Evolutionary conservation across 2,329 filamentous ascomycete species (phyloP), one percentile per base, ranked within the genome.

Genomic region (Davidsoniella australis): DNA sequence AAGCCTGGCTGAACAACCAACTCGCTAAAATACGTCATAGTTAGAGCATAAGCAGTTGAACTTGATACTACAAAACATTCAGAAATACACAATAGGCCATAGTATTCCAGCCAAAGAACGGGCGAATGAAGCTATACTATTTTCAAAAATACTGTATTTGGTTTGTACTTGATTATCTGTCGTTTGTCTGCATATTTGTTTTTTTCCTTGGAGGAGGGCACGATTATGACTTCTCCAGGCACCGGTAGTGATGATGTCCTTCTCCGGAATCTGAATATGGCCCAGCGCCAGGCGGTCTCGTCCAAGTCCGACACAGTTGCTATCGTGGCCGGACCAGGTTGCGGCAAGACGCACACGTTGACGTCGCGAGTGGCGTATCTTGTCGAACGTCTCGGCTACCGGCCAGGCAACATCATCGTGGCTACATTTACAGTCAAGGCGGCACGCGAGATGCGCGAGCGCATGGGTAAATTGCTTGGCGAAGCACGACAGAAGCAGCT

Each of bases 341-440:
- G 76, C 54, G 89, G 91, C 17, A 96, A 98, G 65, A 98, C 89
- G 12, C 93, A 95, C 63, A 96, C 91, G 0, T 71, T 98, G 48
- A 94, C 88, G 0, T 85, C 88, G 41, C 82, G 91, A 54, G 86
- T 95, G 51, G 88, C 88, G 57, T 93, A 89, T 71, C 76, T 95
- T 26, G 74, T 95, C 48, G 75, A 80, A 46, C 71, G 82, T 57
- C 68, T 76, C 57, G 76, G 80, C 40, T 76, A 85, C 57, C 74
- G 77, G 50, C 89, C 89, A 58, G 78, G 83, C 66, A 86, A 95
- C 66, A 79, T 96, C 58, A 80, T 98, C 53, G 89, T 95, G 53
- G 91, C 89, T 54, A 96, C 89, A 0, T 98, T 98, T 61, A 98
- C 91, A 2, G 87, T 94, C 62, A 96, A 96, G 63, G 88, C 91